Evolutionary conservation across 148 eudicot genomes (phyloP).

Genomic region (Chenopodium suecicum): DNA sequence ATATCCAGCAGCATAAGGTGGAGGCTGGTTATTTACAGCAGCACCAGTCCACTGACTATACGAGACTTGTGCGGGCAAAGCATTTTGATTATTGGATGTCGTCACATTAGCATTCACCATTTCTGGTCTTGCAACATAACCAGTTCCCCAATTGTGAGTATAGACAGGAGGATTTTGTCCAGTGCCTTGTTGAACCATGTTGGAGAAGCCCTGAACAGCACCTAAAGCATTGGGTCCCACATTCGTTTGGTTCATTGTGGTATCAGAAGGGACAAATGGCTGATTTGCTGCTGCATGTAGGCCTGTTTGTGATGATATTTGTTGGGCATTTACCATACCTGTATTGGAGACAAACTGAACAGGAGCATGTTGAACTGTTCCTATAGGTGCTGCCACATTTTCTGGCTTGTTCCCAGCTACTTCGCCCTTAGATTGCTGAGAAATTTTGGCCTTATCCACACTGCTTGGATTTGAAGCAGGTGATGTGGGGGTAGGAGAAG

Average conservation of each 20-base stretch:
- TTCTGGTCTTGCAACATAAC: conserved; percentile 36
- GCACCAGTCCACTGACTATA: conserved; percentile 58
- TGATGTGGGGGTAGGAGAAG: conserved; percentile 50
- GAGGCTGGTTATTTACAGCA: conserved; percentile 33
- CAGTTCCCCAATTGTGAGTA: conserved; percentile 49
- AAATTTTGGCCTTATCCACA: conserved; percentile 19
- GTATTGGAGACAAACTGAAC: conserved; percentile 21
- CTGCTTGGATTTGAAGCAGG: conserved; percentile 31
- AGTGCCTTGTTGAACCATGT: conserved; percentile 28
- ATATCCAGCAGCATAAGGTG: conserved; percentile 42
- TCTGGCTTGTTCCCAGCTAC: conserved; percentile 34
- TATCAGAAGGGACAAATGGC: conserved; percentile 22
- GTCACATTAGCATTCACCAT: conserved; percentile 12
- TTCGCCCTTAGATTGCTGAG: conserved; percentile 28
- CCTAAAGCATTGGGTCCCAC: conserved; percentile 13
- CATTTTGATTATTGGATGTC: conserved; percentile 22
- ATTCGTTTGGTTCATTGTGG: conserved; percentile 15
- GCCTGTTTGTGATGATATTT: conserved; percentile 32
- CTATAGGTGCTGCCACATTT: conserved; percentile 23
- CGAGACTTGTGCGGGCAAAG: conserved; percentile 41
- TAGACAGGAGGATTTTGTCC: conserved; percentile 40
- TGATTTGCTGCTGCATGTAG: conserved; percentile 11
- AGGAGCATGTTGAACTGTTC: conserved; percentile 25
- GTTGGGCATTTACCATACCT: conserved; percentile 32
- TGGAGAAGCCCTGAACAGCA: conserved; percentile 26